Evolutionary conservation across 2,329 filamentous ascomycete species (phyloP), one percentile per base, ranked within the genome.

Genomic region (Fusarium avenaceum): DNA sequence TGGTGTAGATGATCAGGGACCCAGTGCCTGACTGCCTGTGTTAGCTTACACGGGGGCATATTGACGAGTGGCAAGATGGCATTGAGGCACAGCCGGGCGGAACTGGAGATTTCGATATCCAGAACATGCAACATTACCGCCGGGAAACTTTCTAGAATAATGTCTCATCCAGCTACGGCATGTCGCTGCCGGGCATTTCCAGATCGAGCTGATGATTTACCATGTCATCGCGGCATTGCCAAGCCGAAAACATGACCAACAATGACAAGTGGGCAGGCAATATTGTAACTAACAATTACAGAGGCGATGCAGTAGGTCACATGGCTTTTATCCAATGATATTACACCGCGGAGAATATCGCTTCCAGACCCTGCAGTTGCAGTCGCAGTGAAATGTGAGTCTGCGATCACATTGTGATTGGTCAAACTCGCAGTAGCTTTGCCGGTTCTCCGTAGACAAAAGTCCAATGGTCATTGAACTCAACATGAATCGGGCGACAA

Each of bases 281-380:
- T 20, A 50, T 61, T 43, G 43, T 61, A 33, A 35, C 24, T 49
- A 17, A 28, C 40, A 45, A 45, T 63, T 35, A 32, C 40, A 47
- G 66, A 70, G 66, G 66, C 66, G 40, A 53, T 69, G 66, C 66
- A 69, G 10, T 14, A 48, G 49, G 40, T 69, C 66, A 70, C 53
- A 60, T 20, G 39, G 40, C 39, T 33, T 33, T 33, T 20, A n/a
- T 10, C 45, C 55, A 65, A 65, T 65, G 33, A 65, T 19, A 46
- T 42, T 50, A 65, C 40, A 58, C 24, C 33, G 32, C 30, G 42
- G 33, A 14, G 55, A 26, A 38, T 43, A 33, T 56, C 42, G 35
- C 33, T 26, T 24, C 56, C 10, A 40, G 26, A 42, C 14, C 26
- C 43, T 54, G 32, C 45, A 55, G 45, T 30, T 35, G 20, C 28